Percentiles rank a stretch among this genome's conserved stretches.
Conservation (phyloP, 148 eudicot genomes). For the Rhododendron mucronatum region DNA sequence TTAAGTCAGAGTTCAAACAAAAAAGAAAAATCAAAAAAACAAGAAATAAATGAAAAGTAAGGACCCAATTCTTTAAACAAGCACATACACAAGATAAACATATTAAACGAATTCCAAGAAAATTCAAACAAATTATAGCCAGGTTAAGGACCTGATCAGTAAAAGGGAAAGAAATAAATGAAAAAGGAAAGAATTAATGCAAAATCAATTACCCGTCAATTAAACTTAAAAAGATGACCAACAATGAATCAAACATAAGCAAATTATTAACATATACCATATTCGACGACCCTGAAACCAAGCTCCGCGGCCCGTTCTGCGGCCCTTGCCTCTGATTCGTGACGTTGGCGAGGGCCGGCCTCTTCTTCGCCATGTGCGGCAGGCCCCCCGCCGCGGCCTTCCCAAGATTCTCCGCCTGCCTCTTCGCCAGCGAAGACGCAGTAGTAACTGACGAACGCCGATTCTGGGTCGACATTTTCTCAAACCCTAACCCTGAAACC, state of each 20-base stretch:
- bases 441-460: constrained; percentile 31
- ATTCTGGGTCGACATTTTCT: constrained; percentile 33
- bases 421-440: constrained; percentile 35
- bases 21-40: neutral
- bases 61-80: neutral
- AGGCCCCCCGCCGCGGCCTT: constrained; percentile 24
- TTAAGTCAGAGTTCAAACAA: neutral
- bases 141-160: neutral
- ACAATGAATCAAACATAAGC: neutral
- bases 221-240: neutral
- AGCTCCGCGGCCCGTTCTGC: constrained; percentile 13
- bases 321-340: constrained; percentile 45
- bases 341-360: constrained; percentile 59
- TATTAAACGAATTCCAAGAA: neutral
- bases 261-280: constrained; percentile 21
- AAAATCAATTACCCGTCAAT: neutral
- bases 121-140: neutral
- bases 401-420: constrained; percentile 46
- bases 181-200: neutral
- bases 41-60: neutral
- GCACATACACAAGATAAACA: neutral
- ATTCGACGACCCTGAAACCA: constrained; percentile 25
- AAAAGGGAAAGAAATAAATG: neutral
- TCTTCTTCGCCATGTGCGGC: constrained; percentile 44
- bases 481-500: neutral